Evolutionary conservation across 192 early-diverging fungal species (phyloP).

Genomic region (Coemansia erecta): DNA sequence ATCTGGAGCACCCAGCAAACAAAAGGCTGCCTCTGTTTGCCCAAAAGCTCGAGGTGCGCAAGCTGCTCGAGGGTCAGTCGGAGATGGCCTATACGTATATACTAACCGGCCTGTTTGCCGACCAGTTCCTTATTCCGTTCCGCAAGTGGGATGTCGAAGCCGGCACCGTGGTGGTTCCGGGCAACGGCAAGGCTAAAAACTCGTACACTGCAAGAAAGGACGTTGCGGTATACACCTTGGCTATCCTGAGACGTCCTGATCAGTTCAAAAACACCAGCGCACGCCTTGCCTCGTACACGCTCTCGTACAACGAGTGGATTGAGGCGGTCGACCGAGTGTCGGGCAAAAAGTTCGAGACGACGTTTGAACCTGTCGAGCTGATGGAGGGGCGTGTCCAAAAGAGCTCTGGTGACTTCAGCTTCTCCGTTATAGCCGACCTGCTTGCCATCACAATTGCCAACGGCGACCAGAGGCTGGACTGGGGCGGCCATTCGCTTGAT

Average conservation of each 20-base stretch:
- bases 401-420: background rate
- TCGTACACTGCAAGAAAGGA: background rate
- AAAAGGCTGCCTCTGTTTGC: background rate
- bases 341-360: background rate
- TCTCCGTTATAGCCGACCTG: too few relatives aligned
- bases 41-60: background rate
- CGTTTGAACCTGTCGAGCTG: background rate
- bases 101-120: background rate
- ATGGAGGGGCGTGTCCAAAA: background rate
- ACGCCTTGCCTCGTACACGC: background rate
- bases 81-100: conserved; percentile 1
- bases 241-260: background rate
- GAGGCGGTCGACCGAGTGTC: background rate
- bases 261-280: background rate
- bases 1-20: background rate
- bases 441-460: background rate
- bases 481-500: too few relatives aligned
- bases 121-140: background rate
- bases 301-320: background rate
- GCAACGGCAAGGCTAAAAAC: background rate
- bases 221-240: background rate
- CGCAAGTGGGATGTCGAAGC: background rate
- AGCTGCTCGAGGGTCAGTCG: background rate
- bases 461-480: background rate
- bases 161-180: background rate